phyloP scores from a whole-genome alignment of 2,329 filamentous ascomycete genomes.

The Aspergillus neoniger region DNA sequence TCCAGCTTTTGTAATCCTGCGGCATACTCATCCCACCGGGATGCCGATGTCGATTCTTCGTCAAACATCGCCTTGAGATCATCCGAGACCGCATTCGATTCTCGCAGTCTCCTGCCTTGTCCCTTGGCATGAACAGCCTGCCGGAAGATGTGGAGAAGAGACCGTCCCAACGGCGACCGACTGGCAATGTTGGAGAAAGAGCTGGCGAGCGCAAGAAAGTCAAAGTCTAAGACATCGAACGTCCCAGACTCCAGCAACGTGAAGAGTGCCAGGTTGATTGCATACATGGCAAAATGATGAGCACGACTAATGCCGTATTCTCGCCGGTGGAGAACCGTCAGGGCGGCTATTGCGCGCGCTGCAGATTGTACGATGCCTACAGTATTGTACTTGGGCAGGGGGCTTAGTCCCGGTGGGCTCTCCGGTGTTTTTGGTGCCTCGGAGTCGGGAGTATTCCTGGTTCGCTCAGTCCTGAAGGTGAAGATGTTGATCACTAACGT shows the following conservation, averaged over 20 bases:
- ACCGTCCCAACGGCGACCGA: slow-evolving; percentile 36
- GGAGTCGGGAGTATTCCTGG: slow-evolving; percentile 17
- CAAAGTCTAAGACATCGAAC: slow-evolving; percentile 37
- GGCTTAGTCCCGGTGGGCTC: slow-evolving; percentile 26
- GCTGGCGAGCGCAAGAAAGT: slow-evolving; percentile 38
- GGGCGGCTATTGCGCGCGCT: slow-evolving; percentile 32
- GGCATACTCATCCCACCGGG: slow-evolving; percentile 34
- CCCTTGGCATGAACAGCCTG: slow-evolving; percentile 34
- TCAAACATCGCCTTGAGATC: slow-evolving; percentile 38
- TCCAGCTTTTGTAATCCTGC: slow-evolving; percentile 39
- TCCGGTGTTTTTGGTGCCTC: slow-evolving; percentile 33
- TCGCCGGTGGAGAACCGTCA: slow-evolving; percentile 33
- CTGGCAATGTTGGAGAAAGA: slow-evolving; percentile 37
- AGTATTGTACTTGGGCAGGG: slow-evolving; percentile 23
- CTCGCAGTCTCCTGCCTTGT: slow-evolving; percentile 33
- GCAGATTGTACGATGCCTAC: slow-evolving; percentile 30
- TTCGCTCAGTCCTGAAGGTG: slow-evolving; percentile 29
- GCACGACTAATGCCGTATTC: slow-evolving; percentile 39
- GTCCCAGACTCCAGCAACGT: slow-evolving; percentile 31
- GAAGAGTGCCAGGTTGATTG: slow-evolving; percentile 42
- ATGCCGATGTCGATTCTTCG: slow-evolving; percentile 24
- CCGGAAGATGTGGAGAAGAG: slow-evolving; percentile 40
- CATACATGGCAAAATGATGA: slow-evolving; percentile 42
- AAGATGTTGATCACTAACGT: slow-evolving; percentile 40
- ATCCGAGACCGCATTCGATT: slow-evolving; percentile 25